Percentiles rank a stretch among this genome's conserved stretches.
phyloP scores from a whole-genome alignment of 805 yeast genomes.

The Candida caryicola region DNA sequence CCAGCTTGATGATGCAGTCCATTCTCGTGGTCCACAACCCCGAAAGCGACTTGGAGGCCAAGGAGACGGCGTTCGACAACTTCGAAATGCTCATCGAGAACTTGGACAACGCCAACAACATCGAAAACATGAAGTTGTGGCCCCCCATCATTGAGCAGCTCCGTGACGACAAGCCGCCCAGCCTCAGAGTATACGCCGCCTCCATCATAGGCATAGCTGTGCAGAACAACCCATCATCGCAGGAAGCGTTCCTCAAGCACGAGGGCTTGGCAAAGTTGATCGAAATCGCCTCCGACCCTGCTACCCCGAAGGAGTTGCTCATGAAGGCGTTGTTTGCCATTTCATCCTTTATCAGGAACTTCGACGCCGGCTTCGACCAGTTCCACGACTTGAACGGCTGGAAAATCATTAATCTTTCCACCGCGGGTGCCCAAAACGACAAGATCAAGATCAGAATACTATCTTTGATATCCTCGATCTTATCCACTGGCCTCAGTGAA shows the following conservation, averaged over 20 bases:
- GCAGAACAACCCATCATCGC: constrained; percentile 82
- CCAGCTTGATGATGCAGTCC: constrained; percentile 79
- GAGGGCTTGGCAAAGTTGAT: constrained; percentile 49
- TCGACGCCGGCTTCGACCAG: constrained; percentile 47
- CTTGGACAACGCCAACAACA: constrained; percentile 90
- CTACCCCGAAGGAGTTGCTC: constrained; percentile 32
- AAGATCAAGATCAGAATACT: constrained; percentile 53
- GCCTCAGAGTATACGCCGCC: constrained; percentile 57
- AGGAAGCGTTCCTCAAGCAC: constrained; percentile 58
- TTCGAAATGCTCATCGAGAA: constrained; percentile 93
- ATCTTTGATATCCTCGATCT: constrained; percentile 56
- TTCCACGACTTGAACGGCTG: constrained; percentile 67
- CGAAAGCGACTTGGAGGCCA: constrained; percentile 59
- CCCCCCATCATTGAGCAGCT: constrained; percentile 58
- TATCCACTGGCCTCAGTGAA: constrained; percentile 49
- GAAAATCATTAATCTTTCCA: constrained; percentile 39
- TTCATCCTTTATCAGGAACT: constrained; percentile 71
- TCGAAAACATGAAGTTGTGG: constrained; percentile 84
- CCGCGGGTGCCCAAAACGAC: constrained; percentile 26
- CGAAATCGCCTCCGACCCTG: constrained; percentile 30
- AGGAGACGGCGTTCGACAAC: constrained; percentile 78
- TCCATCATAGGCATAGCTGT: constrained; percentile 87
- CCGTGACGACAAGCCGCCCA: constrained; percentile 29
- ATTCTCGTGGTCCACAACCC: constrained; percentile 57
- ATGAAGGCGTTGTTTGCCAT: constrained; percentile 77